Conservation (phyloP, 2,329 filamentous ascomycete genomes). For the Zopfia rhizophila region DNA sequence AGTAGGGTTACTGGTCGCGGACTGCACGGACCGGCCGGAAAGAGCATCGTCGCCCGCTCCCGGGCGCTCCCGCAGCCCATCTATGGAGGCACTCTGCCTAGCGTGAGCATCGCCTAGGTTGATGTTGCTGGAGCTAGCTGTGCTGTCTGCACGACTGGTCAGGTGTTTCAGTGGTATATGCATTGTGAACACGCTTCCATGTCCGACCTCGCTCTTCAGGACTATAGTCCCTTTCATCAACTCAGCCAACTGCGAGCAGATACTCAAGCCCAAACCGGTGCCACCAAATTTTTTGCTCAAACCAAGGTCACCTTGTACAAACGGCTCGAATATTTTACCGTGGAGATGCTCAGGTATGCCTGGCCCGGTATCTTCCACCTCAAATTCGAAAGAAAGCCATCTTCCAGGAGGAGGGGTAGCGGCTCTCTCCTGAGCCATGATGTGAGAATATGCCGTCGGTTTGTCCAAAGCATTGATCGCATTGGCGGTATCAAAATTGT, state of each 20-base stretch:
- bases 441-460: slow-evolving; percentile 45
- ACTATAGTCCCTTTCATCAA: slow-evolving; percentile 84
- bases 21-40: slow-evolving; percentile 45
- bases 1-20: slow-evolving; percentile 35
- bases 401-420: slow-evolving; percentile 67
- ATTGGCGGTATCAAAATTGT: slow-evolving; percentile 53
- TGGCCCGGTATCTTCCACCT: slow-evolving; percentile 87
- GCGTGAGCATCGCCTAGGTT: slow-evolving; percentile 36
- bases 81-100: slow-evolving; percentile 39
- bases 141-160: slow-evolving; percentile 70
- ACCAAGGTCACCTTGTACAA: slow-evolving; percentile 90
- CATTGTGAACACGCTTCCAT: slow-evolving; percentile 85
- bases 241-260: slow-evolving; percentile 84
- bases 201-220: slow-evolving; percentile 75
- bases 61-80: slow-evolving; percentile 30
- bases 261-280: slow-evolving; percentile 87
- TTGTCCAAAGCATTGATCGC: slow-evolving; percentile 57
- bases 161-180: slow-evolving; percentile 82
- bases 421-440: slow-evolving; percentile 48
- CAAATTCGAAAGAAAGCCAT: slow-evolving; percentile 83
- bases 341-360: slow-evolving; percentile 84
- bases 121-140: slow-evolving; percentile 50
- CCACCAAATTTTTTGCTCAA: slow-evolving; percentile 91
- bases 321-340: slow-evolving; percentile 89
- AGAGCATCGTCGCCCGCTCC: slow-evolving; percentile 42